phyloP scores from a whole-genome alignment of 768 basidiomycete species.

The Kwoniella botswanensis region DNA sequence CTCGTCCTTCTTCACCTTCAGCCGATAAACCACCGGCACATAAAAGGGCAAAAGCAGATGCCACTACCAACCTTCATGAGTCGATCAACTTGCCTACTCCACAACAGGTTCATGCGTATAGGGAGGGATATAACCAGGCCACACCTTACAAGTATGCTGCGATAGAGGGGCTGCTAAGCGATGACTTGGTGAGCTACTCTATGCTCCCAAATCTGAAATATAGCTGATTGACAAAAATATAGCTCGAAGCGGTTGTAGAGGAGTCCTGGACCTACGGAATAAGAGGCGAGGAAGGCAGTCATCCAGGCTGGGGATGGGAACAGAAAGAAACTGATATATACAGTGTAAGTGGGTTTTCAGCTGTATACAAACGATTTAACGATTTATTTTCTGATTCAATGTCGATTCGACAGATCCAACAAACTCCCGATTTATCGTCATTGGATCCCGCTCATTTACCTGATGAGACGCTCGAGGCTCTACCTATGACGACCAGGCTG shows the following conservation, averaged over 20 bases:
- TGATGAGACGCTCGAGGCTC: slow-evolving; percentile 72
- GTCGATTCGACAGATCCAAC: slow-evolving; percentile 73
- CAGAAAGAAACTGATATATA: slow-evolving; percentile 98
- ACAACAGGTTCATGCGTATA: slow-evolving; percentile 26
- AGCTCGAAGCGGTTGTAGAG: slow-evolving; percentile 57
- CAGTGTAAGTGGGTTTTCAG: slow-evolving; percentile 65
- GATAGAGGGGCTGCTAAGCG: slow-evolving; percentile 79
- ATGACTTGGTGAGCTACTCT: slow-evolving; percentile 68
- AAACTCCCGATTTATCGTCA: slow-evolving; percentile 95
- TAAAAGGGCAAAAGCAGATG: slow-evolving; percentile 18
- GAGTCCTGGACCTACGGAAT: slow-evolving; percentile 54
- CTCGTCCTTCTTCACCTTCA: slow-evolving; percentile 15
- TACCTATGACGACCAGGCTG: slow-evolving; percentile 78
- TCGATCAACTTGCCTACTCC: slow-evolving; percentile 24
- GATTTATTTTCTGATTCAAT: not conserved
- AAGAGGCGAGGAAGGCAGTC: slow-evolving; percentile 50
- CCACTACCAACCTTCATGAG: slow-evolving; percentile 14
- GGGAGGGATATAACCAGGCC: slow-evolving; percentile 64
- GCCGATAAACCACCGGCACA: not conserved
- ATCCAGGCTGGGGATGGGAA: slow-evolving; percentile 59
- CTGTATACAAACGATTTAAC: no score
- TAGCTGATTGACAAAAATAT: slow-evolving; percentile 2
- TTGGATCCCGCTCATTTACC: slow-evolving; percentile 75
- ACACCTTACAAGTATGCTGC: slow-evolving; percentile 82
- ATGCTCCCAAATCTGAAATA: not conserved